These are phyloP conservation scores for Globisporangium solare DNA, from an alignment of 352 stramenopile species.

Conservation along the genomic window DNA sequence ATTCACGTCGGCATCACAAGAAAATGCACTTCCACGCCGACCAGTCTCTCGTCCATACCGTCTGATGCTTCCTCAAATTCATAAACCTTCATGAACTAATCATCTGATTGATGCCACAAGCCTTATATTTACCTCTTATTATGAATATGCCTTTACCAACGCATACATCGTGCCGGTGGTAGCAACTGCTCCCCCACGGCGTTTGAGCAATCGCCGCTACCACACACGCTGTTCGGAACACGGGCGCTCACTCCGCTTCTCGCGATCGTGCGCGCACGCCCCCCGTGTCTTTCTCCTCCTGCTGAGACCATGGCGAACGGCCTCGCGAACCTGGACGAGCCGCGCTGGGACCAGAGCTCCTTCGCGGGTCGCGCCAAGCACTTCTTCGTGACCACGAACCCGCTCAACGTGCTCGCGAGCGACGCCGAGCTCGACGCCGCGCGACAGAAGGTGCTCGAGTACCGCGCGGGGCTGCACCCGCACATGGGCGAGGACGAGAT, in stretches of 20 bases:
- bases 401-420: slow-evolving; percentile 72
- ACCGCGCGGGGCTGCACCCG: slow-evolving; percentile 35
- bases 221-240: not conserved
- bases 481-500: slow-evolving; percentile 61
- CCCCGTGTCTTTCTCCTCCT: no score
- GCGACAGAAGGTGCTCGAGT: slow-evolving; percentile 68
- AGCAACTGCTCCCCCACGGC: not conserved
- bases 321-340: slow-evolving; percentile 52
- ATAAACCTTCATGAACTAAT: no score
- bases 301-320: slow-evolving; percentile 5
- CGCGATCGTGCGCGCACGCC: not conserved
- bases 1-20: no score
- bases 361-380: slow-evolving; percentile 74
- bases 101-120: no score
- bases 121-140: no score
- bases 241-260: not conserved
- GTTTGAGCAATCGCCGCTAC: not conserved
- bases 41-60: no score
- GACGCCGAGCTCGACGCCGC: slow-evolving; percentile 70
- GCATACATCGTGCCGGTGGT: not conserved
- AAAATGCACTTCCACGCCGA: no score
- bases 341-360: slow-evolving; percentile 81
- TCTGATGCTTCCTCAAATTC: no score
- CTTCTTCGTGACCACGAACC: slow-evolving; percentile 88
- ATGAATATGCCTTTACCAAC: not conserved